Conservation (phyloP, 2,329 filamentous ascomycete species). For the Hymenoscyphus infarciens region DNA sequence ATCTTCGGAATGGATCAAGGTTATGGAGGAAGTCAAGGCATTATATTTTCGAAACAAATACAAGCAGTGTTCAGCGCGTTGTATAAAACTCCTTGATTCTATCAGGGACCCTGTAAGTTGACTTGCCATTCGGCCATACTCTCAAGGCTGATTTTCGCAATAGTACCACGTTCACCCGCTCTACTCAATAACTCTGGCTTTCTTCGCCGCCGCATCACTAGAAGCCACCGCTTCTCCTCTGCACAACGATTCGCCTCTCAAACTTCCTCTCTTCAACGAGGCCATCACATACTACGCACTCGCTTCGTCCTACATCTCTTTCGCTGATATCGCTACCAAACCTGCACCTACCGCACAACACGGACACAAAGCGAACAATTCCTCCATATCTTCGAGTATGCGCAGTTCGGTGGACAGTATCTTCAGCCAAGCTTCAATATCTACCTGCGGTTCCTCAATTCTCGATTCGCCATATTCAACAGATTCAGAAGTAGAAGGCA, state of each 20-base stretch:
- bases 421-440: constrained; percentile 28
- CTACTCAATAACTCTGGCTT: constrained; percentile 33
- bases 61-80: constrained; percentile 31
- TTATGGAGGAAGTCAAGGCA: constrained; percentile 33
- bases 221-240: constrained; percentile 30
- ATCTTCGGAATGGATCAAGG: constrained; percentile 28
- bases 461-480: constrained; percentile 18
- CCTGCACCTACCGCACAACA: constrained; percentile 11
- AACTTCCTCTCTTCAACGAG: constrained; percentile 32
- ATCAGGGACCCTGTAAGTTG: constrained; percentile 32
- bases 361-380: constrained; percentile 11
- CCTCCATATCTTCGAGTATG: constrained; percentile 24
- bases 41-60: constrained; percentile 31
- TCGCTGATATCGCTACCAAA: constrained; percentile 24
- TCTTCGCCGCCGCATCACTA: constrained; percentile 32
- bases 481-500: constrained; percentile 8
- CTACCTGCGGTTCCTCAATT: constrained; percentile 21
- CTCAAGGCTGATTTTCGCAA: constrained; percentile 9
- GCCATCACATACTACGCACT: constrained; percentile 29
- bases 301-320: constrained; percentile 26
- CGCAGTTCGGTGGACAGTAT: constrained; percentile 32
- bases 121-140: not conserved
- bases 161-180: constrained; percentile 30
- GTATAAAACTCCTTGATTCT: constrained; percentile 29
- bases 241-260: constrained; percentile 25